These are phyloP conservation scores for Didymella keratinophila DNA, from an alignment of 2,329 filamentous ascomycete genomes.

Conservation along the genomic window DNA sequence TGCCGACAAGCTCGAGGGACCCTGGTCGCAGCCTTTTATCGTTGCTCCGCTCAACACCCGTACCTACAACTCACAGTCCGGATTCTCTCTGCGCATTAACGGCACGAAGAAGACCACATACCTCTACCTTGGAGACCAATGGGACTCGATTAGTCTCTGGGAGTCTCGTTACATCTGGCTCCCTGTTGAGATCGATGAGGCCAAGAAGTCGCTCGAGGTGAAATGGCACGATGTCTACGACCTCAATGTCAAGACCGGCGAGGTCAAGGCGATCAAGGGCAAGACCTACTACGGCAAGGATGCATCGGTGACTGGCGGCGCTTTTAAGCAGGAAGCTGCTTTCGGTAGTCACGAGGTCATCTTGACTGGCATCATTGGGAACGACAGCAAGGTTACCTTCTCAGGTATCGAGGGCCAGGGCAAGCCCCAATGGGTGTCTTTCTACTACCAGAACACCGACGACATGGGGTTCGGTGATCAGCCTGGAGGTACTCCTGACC, in stretches of 20 bases:
- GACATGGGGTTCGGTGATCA: conserved; percentile 67
- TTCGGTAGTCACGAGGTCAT: conserved; percentile 60
- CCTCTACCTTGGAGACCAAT: conserved; percentile 62
- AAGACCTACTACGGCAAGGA: conserved; percentile 58
- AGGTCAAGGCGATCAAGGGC: conserved; percentile 58
- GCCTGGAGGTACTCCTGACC: conserved; percentile 64
- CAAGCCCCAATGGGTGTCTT: conserved; percentile 64
- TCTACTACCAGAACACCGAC: conserved; percentile 67
- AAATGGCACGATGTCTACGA: conserved; percentile 66
- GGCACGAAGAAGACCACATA: conserved; percentile 60
- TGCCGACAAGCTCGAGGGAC: conserved; percentile 59
- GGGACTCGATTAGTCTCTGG: conserved; percentile 65
- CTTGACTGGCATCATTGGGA: conserved; percentile 62
- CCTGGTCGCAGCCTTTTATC: conserved; percentile 65
- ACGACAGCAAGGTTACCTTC: conserved; percentile 64
- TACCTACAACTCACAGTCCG: conserved; percentile 63
- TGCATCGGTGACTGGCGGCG: conserved; percentile 56
- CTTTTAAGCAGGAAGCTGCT: conserved; percentile 64
- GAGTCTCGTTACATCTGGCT: conserved; percentile 67
- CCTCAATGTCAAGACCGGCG: conserved; percentile 61
- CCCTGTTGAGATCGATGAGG: conserved; percentile 61
- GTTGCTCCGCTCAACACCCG: conserved; percentile 61
- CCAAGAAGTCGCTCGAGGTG: conserved; percentile 59
- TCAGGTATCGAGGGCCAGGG: conserved; percentile 58
- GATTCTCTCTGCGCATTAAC: conserved; percentile 58